Percentiles rank a stretch among this genome's conserved stretches.
Evolutionary conservation across 768 basidiomycete species (phyloP).

Genomic region (Coprinopsis strossmayeri): DNA sequence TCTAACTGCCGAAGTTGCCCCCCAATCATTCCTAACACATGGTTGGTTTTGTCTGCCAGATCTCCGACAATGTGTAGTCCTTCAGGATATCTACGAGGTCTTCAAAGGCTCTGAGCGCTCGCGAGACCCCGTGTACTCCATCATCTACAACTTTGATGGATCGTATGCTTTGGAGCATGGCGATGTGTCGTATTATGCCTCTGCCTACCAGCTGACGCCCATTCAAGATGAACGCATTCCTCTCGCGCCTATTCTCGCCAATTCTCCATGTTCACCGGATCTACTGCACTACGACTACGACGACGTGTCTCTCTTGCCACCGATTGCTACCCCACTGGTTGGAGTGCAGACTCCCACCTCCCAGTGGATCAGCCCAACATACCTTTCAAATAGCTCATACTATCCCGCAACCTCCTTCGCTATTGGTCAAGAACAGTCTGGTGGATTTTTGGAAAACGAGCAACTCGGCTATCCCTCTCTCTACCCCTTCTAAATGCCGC

Average conservation of each 20-base stretch:
- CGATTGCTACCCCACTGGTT: not conserved
- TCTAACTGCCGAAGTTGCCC: too few relatives aligned
- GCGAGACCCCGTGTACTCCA: conserved; percentile 8
- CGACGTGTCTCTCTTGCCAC: not conserved
- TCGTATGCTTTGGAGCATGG: not conserved
- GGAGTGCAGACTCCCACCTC: not conserved
- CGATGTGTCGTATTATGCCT: not conserved
- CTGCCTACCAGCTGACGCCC: not conserved
- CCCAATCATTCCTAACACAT: not conserved
- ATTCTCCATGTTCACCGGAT: conserved; percentile 1
- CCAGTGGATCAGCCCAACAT: conserved; percentile 2
- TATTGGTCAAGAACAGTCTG: not conserved
- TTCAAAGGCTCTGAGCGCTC: not conserved
- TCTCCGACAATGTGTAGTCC: conserved; percentile 5
- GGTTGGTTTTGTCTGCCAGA: not conserved
- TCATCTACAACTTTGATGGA: conserved; percentile 8
- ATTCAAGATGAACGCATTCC: conserved; percentile 1
- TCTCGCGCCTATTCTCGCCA: conserved; percentile 1
- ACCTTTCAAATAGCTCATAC: not conserved
- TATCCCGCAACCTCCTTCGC: conserved; percentile 1
- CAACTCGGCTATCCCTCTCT: conserved; percentile 6
- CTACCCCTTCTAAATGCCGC: conserved; percentile 8
- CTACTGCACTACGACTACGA: conserved; percentile 5
- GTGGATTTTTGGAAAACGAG: conserved; percentile 3
- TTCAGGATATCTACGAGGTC: conserved; percentile 10